Evolutionary conservation across 768 basidiomycete species (phyloP).

Genomic region (Pulveroboletus frians): DNA sequence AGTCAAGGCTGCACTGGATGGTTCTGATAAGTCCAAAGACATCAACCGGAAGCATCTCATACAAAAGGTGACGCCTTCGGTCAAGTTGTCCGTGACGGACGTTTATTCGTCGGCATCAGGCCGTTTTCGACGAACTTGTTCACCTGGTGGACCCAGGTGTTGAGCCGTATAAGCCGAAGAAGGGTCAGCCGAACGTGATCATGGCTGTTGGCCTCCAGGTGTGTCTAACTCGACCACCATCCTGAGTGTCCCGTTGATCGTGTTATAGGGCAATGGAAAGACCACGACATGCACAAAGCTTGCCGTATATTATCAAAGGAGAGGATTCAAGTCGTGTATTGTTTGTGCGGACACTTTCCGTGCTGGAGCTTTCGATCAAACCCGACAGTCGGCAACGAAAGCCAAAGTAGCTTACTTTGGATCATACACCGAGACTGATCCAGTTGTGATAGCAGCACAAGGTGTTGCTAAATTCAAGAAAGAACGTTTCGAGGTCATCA

Average conservation of each 20-base stretch:
- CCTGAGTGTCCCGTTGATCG: conserved; percentile 1
- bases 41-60: conserved; percentile 80
- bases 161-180: conserved; percentile 94
- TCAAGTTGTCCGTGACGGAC: background rate
- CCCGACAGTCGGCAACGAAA: conserved; percentile 96
- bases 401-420: conserved; percentile 99
- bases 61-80: conserved; percentile 62
- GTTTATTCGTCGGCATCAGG: conserved; percentile 42
- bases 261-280: conserved; percentile 85
- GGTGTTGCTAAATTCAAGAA: conserved; percentile 98
- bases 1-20: conserved; percentile 77
- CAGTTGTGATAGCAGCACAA: conserved; percentile 88
- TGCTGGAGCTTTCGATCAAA: conserved; percentile 98
- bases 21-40: conserved; percentile 71
- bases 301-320: conserved; percentile 94
- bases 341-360: conserved; percentile 99
- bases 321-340: conserved; percentile 94
- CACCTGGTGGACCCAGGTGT: conserved; percentile 92
- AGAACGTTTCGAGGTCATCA: conserved; percentile 96
- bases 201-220: conserved; percentile 98
- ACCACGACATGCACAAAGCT: conserved; percentile 99
- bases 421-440: conserved; percentile 98
- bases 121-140: conserved; percentile 96
- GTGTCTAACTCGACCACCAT: conserved; percentile 17
- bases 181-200: conserved; percentile 88